Conservation (phyloP, 192 early-diverging fungal species). For the Funneliformis geosporum region DNA sequence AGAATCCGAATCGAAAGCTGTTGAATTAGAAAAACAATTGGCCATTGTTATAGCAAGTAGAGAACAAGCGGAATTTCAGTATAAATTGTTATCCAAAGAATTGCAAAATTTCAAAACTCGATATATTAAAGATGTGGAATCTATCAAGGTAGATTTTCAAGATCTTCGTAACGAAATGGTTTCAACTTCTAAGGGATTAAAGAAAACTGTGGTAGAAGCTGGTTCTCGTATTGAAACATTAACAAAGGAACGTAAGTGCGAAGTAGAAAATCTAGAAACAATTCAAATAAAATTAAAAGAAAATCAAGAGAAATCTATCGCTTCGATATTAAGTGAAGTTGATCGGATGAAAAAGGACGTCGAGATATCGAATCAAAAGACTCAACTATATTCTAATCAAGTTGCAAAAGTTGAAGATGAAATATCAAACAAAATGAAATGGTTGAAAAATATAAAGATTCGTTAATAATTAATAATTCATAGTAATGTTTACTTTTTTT, state of each 20-base stretch:
- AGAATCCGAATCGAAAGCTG: constrained; percentile 25
- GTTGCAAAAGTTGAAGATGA: constrained; percentile 18
- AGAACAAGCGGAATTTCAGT: constrained; percentile 21
- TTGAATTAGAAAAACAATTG: constrained; percentile 19
- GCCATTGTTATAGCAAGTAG: neutral
- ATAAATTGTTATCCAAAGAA: constrained; percentile 30
- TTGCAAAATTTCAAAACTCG: constrained; percentile 26
- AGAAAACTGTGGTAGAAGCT: neutral
- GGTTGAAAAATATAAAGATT: constrained; percentile 16
- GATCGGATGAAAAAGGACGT: constrained; percentile 23
- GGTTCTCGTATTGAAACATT: constrained; percentile 21
- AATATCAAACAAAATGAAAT: constrained; percentile 28
- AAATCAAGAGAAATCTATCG: constrained; percentile 30
- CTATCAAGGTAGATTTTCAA: constrained; percentile 16
- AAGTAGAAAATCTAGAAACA: constrained; percentile 17
- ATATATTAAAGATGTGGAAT: constrained; percentile 27
- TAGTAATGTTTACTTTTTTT: neutral
- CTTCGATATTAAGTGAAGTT: constrained; percentile 4
- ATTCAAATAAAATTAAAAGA: constrained; percentile 14
- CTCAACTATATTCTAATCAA: constrained; percentile 15
- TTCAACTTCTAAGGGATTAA: neutral
- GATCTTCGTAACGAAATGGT: constrained; percentile 6
- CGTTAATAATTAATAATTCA: neutral
- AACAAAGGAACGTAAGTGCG: neutral
- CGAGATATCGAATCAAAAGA: constrained; percentile 15